Conservation (phyloP, 257 asterid genomes). For the Solanum megistacrolobum region DNA sequence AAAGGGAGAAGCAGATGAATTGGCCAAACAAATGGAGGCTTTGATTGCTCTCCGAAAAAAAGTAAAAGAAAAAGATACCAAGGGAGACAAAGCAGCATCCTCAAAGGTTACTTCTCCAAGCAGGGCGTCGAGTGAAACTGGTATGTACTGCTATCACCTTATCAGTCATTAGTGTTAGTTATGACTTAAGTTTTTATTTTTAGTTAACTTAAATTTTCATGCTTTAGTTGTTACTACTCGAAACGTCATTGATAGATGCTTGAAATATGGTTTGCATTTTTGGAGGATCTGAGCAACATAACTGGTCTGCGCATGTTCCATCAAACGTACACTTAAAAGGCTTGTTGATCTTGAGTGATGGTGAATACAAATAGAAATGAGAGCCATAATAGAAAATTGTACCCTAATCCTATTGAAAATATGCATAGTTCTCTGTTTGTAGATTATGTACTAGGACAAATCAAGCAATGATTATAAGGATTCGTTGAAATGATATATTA, state of each 20-base stretch:
- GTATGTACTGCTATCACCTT: not conserved
- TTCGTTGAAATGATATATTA: not conserved
- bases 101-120: constrained; percentile 5
- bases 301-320: not conserved
- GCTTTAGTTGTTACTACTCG: not conserved
- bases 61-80: constrained; percentile 22
- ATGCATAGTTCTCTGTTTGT: not conserved
- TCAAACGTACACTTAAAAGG: not conserved
- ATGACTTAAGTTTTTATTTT: not conserved
- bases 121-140: not conserved
- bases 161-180: not conserved
- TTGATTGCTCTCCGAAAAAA: constrained; percentile 33
- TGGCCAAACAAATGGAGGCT: constrained; percentile 49
- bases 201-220: not conserved
- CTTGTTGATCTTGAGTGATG: not conserved
- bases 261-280: not conserved
- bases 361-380: not conserved
- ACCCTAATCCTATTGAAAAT: not conserved
- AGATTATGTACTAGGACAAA: not conserved
- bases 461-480: not conserved
- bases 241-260: not conserved
- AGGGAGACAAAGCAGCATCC: not conserved
- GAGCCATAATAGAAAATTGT: not conserved
- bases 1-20: constrained; percentile 26
- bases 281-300: not conserved